Base-by-base conservation (phyloP, 2,329 filamentous ascomycete genomes). In the Scedosporium boydii region DNA sequence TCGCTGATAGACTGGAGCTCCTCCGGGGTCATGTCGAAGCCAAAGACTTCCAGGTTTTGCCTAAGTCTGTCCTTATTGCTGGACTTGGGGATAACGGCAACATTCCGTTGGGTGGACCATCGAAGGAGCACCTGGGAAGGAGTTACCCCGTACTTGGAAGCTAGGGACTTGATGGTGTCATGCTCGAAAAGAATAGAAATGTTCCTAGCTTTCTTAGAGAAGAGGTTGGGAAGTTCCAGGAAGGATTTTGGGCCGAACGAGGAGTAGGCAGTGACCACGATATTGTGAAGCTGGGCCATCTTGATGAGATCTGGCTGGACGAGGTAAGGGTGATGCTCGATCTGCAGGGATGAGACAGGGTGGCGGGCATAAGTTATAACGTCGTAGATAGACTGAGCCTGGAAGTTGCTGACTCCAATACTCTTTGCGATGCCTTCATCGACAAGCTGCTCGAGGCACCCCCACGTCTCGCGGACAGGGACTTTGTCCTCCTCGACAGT, bases 241-340 rank as follows among this genome's bases (percentile, higher is more conserved):
- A 95, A 96, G 63, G 83, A 86, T 70, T 88, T 82, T 23, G 90
- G 89, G 46, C 91, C 91, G 70, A 95, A 93, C 58, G 88, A 90
- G 23, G 88, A 91, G 81, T 95, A 96, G 59, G 89, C 91, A 3
- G 90, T 95, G 63, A 96, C 82, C 67, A 81, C 80, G 69, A 95
- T 87, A 65, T 85, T 84, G 76, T 91, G 82, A 61, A 78, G 76
- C 78, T 88, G 81, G 69, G 87, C 88, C 59, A 91, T 84, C 69
- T 84, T 78, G 69, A 95, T 74, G 60, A 96, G 83, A 60, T 85
- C 82, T 64, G 80, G 75, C 81, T 96, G 91, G 64, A 89, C 87
- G 63, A 93, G 84, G 82, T 93, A 95, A 27, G 91, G 91, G 82
- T 96, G 91, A 78, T 93, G 90, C 81, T 96, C 91, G 74, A 96